Evolutionary conservation across 2,329 filamentous ascomycete species (phyloP).

Genomic region (Fonsecaea nubica): DNA sequence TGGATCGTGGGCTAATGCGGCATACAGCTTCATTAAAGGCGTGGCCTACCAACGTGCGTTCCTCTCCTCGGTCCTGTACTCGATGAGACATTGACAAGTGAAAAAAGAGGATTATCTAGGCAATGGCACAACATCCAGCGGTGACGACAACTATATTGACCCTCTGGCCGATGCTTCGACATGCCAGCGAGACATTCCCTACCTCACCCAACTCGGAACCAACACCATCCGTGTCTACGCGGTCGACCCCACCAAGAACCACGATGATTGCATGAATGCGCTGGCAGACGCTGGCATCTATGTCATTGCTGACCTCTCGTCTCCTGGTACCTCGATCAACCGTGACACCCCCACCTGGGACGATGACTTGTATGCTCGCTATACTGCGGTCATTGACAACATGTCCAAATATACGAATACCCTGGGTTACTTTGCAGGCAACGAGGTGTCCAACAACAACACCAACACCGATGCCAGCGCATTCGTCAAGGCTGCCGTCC

Average conservation of each 20-base stretch:
- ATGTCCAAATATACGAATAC: conserved; percentile 86
- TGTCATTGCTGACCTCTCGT: conserved; percentile 86
- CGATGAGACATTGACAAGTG: conserved; percentile 11
- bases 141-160: conserved; percentile 71
- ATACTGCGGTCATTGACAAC: conserved; percentile 81
- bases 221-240: conserved; percentile 97
- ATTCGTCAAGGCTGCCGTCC: conserved; percentile 96
- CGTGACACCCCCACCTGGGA: conserved; percentile 81
- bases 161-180: conserved; percentile 74
- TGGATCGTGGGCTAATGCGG: conserved; percentile 19
- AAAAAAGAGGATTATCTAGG: conserved; percentile 63
- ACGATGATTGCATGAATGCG: conserved; percentile 82
- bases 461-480: conserved; percentile 91
- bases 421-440: conserved; percentile 97
- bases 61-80: conserved; percentile 24
- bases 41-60: conserved; percentile 80
- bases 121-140: conserved; percentile 53
- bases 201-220: conserved; percentile 77
- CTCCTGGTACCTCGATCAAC: conserved; percentile 84
- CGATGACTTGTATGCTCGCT: conserved; percentile 76
- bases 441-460: conserved; percentile 88
- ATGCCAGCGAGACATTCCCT: conserved; percentile 86
- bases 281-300: conserved; percentile 90
- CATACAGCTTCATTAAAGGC: conserved; percentile 77
- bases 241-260: conserved; percentile 78